Base-by-base conservation (phyloP, 2,329 filamentous ascomycete genomes). In the Phyllosticta citrichinensis region DNA sequence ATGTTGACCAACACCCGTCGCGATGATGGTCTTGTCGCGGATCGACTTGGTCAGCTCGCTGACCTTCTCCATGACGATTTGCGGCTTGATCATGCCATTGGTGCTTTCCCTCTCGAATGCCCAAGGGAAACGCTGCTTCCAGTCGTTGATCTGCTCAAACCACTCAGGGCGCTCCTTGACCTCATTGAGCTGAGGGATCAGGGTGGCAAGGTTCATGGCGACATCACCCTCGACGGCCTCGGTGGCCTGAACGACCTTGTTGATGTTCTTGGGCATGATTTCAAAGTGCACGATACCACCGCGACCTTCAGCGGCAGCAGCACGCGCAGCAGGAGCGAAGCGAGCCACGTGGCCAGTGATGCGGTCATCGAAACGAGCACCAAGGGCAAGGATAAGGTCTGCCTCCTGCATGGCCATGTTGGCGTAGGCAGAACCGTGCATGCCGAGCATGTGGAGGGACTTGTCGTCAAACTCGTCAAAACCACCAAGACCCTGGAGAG, bases 261-360 rank as follows among this genome's bases (percentile, higher is more conserved):
- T 97, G 79, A 97, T 97, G 80, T 99, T 97, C 86, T 99, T 99
- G 68, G 94, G 93, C 87, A 97, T 88, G 69, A 99, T 93, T 74
- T 97, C 93, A 70, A 97, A 97, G 76, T 99, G 93, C 17, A 97
- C 84, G 69, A 99, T 97, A 70, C 94, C 94, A 68, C 94, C 94
- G 64, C 91, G 88, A 59, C 86, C 86, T 77, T 96, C 89, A 11
- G 83, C 80, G 4, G 91, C 93, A 0, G 94, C 94, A 14, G 85
- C 84, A 77, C 89, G 94, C 53, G 94, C 94, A 58, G 84, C 84
- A 3, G 94, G 94, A 0, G 92, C 94, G 66, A 97, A 99, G 73
- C 93, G 95, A 68, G 84, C 75, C 58, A 97, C 81, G 72, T 82
- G 88, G 27, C 83, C 79, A 12, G 91, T 97, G 60, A 97, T 94